Evolutionary conservation across 2,329 filamentous ascomycete species (phyloP), one percentile per base, ranked within the genome.

Genomic region (Fusarium denticulatum): DNA sequence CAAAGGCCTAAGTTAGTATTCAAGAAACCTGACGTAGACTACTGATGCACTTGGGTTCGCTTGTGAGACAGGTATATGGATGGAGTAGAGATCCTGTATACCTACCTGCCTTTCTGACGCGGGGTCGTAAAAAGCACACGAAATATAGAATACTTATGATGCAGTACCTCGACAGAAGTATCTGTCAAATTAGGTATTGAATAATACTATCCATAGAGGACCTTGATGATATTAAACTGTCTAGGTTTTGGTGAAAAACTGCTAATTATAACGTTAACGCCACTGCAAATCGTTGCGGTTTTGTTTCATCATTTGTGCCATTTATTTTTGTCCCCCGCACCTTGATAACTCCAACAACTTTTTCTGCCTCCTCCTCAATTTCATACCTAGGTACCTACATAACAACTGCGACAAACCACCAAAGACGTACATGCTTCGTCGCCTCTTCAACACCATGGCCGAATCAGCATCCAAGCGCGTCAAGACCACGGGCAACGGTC

Each of bases 381-480:
- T 61, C 42, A 50, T 39, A 11, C 36, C 36, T 43, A 18, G 40
- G n/a, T 57, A 57, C 16, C 36, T 37, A 37, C 26, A 52, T 47
- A 46, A 36, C 47, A 50, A 32, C 42, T 71, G 43, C 37, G 47
- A 34, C 47, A 50, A 34, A 20, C 42, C 26, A 49, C 58, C 55
- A 36, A 45, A 53, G 42, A 47, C 34, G 49, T 50, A 60, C 43
- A 83, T 83, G 81, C 75, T 80, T 56, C 80, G 79, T 49, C 80
- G 81, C 65, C 52, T 80, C 65, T 26, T 80, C 39, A 75, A 69
- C 20, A 76, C 70, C 73, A 83, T 83, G 82, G 87, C 91, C 78
- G 89, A 94, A 87, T 89, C 86, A 80, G 88, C 91, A 79, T 85
- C 92, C 72, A 98, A 98, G 85, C 92, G 94, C 83, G 85, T 97